Evolutionary conservation across 495 filamentous ascomycete genomes (phyloP).

Genomic region (Astrothelium subdiscretum): DNA sequence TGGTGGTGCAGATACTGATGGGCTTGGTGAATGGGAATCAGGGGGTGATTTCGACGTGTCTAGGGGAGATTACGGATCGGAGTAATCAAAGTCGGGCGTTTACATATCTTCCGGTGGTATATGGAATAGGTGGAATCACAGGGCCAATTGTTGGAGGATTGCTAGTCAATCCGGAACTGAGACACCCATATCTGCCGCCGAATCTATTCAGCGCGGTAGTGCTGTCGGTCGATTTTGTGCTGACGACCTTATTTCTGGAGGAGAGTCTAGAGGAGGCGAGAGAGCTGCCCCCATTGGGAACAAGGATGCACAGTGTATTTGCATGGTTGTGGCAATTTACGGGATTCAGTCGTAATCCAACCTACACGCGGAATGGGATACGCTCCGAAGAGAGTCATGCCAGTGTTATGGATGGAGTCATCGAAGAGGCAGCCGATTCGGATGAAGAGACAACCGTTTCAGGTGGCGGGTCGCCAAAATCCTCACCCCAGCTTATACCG

Average conservation of each 20-base stretch:
- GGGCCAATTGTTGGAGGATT: constrained; percentile 85
- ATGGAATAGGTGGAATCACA: constrained; percentile 85
- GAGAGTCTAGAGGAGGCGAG: constrained; percentile 75
- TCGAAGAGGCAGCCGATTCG: constrained; percentile 31
- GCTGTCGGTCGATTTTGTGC: constrained; percentile 57
- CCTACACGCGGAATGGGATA: constrained; percentile 38
- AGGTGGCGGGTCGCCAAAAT: constrained; percentile 17
- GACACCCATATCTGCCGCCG: constrained; percentile 72
- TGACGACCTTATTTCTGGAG: constrained; percentile 67
- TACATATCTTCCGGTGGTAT: constrained; percentile 83
- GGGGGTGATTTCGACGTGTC: constrained; percentile 76
- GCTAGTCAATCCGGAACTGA: constrained; percentile 44
- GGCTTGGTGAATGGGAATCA: constrained; percentile 87
- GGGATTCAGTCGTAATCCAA: constrained; percentile 40
- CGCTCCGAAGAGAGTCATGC: background rate
- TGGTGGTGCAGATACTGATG: constrained; percentile 78
- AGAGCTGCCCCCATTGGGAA: constrained; percentile 47
- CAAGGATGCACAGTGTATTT: constrained; percentile 49
- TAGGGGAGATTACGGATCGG: constrained; percentile 90
- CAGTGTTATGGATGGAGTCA: constrained; percentile 16
- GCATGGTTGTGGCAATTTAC: constrained; percentile 65
- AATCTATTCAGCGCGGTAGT: constrained; percentile 66
- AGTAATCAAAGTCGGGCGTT: constrained; percentile 90
- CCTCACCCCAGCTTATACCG: constrained; percentile 31
- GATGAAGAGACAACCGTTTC: constrained; percentile 22